Evolutionary conservation across 352 stramenopile species (phyloP), one percentile per base, ranked within the genome.

Genomic region (Saprolegnia diclina): DNA sequence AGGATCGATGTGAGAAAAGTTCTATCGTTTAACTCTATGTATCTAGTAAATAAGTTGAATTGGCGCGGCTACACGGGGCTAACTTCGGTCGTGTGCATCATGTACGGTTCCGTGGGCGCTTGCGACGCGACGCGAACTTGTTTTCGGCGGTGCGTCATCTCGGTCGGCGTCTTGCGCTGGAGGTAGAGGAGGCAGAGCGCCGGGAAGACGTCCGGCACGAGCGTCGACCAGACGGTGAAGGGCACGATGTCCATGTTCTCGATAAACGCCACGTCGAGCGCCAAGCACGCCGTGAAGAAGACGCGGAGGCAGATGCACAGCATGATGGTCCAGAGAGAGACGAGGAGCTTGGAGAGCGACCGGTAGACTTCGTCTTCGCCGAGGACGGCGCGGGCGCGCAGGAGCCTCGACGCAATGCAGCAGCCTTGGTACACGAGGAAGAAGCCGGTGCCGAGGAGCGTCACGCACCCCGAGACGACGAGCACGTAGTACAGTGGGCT

Each of bases 151-250:
- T 16, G 11, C 3, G 42, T 14, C 11, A 26, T 59, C 11, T 59
- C 52, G 13, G 52, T 59, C 11, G 52, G 52, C 19, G 52, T 59
- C 35, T 59, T 59, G 24, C 87, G 84, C 81, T 93, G 92, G 74
- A 95, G 82, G 70, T 95, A 92, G 56, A 95, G 77, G 81, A 95
- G 91, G 76, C 85, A 95, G 69, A 95, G 88, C 32, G 81, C 83
- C 14, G 87, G 85, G 68, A 95, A 93, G 61, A 94, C 83, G 70
- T 80, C 87, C 35, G 86, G 86, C 63, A 91, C 78, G 59, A 94
- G 79, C 67, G 79, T 89, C 73, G 89, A 90, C 46, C 83, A 76
- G 38, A 92, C 85, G 24, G 89, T 68, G 48, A 89, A 90, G 50
- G 82, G 79, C 32, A 80, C 79, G 65, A 95, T 78, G 81, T 86